Evolutionary conservation across 1,139 yeast genomes (phyloP).

Genomic region (Taphrina sp.): DNA sequence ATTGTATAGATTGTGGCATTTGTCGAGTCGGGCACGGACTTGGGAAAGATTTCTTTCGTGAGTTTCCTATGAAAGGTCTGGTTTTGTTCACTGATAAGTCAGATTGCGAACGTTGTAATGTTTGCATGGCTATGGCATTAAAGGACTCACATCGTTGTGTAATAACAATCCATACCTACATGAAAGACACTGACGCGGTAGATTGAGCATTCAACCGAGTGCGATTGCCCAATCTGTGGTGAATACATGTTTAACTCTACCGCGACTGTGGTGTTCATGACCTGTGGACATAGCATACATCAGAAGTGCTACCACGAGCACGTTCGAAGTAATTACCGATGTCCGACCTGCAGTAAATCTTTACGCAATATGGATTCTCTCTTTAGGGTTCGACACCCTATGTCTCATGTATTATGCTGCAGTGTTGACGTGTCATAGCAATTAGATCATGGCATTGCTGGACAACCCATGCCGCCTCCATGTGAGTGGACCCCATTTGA

Average conservation of each 20-base stretch:
- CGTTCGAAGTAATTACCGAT: conserved; percentile 66
- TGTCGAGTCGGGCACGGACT: conserved; percentile 66
- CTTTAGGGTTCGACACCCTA: conserved; percentile 56
- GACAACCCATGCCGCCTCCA: conserved; percentile 77
- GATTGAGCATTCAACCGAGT: conserved; percentile 80
- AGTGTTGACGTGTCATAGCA: conserved; percentile 34
- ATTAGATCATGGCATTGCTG: conserved; percentile 72
- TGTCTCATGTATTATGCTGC: too few relatives aligned
- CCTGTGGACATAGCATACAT: conserved; percentile 93
- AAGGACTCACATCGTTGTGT: conserved; percentile 77
- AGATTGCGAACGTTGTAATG: conserved; percentile 60
- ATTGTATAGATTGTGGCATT: conserved; percentile 88
- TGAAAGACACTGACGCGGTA: conserved; percentile 73
- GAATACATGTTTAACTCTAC: conserved; percentile 88
- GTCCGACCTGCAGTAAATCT: conserved; percentile 86
- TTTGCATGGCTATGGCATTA: conserved; percentile 78
- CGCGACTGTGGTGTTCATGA: conserved; percentile 83
- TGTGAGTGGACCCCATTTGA: not conserved
- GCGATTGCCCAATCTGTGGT: conserved; percentile 90
- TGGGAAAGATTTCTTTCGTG: conserved; percentile 28
- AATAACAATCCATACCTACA: conserved; percentile 83
- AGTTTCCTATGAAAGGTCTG: not conserved
- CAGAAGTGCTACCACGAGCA: conserved; percentile 77
- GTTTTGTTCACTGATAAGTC: not conserved
- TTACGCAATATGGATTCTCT: conserved; percentile 84